Conservation (phyloP, 225 moss, liverwort and hornwort species). For the Physcomitrellopsis africana region DNA sequence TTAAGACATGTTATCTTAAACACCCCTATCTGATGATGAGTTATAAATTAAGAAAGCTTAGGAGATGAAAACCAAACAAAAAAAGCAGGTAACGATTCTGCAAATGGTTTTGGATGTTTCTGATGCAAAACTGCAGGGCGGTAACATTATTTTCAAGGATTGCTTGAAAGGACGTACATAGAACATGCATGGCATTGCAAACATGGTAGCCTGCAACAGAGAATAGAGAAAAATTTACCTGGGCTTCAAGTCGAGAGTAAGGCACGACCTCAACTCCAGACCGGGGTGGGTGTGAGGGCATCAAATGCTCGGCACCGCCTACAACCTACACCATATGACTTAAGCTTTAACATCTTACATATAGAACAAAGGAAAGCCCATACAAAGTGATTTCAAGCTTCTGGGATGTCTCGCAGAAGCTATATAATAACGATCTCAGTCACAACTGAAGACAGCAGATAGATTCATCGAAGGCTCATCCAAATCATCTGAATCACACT, state of each 20-base stretch:
- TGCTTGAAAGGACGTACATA: not conserved
- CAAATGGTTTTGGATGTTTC: too few species aligned
- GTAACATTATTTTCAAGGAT: constrained; percentile 13
- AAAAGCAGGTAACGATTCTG: too few species aligned
- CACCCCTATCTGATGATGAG: too few species aligned
- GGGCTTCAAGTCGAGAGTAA: constrained; percentile 77
- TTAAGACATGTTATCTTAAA: too few species aligned
- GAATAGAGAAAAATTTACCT: constrained; percentile 34
- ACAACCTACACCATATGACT: constrained; percentile 52
- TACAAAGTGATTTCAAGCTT: too few species aligned
- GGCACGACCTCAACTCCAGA: constrained; percentile 79
- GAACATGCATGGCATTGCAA: too few species aligned
- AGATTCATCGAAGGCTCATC: constrained; percentile 12
- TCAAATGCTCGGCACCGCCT: constrained; percentile 59
- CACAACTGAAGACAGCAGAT: not conserved
- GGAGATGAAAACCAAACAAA: too few species aligned
- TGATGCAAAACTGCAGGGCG: not conserved
- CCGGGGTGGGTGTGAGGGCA: constrained; percentile 60
- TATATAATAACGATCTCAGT: too few species aligned
- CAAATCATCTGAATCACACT: constrained; percentile 18
- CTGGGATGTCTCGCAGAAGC: too few species aligned
- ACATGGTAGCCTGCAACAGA: too few species aligned
- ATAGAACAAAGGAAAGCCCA: constrained; percentile 18
- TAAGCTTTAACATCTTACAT: constrained; percentile 6
- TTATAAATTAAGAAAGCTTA: too few species aligned